Evolutionary conservation across 1,284 basidiomycete genomes (phyloP), one percentile per base, ranked within the genome.

Genomic region (Peniophora sp.): DNA sequence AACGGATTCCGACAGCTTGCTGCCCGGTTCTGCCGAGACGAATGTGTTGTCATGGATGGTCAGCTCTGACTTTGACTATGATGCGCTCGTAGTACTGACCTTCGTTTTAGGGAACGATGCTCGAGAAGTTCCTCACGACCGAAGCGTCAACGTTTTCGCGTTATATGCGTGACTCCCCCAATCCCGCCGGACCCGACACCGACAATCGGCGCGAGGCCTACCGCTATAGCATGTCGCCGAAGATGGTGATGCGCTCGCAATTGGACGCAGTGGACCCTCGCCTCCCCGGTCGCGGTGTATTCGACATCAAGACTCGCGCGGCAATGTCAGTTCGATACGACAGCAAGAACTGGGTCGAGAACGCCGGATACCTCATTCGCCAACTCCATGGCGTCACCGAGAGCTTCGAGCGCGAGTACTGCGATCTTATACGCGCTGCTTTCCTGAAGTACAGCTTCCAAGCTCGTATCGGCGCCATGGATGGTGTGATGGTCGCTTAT

Each of bases 381-480:
- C 70, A 68, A 9, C 70, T 81, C 32, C 72, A 77, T 10, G 93
- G 93, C 0, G 59, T 69, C 1, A 62, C 75, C 3, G 79, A 87
- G 59, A 92, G 89, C 58, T 94, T 92, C 57, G 93, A 97, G 66
- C 77, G 81, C 57, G 93, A 96, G 65, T 91, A 92, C 61, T 95
- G 90, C 62, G 96, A 99, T 61, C 79, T 99, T 53, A 85, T 95
- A 53, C 82, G 96, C 3, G 87, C 92, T 2, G 94, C 93, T 0
- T 96, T 98, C 71, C 75, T 99, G 52, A 98, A 98, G 71, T 99
- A 96, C 68, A 89, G 89, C 59, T 91, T 98, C 72, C 96, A 99
- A 75, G 95, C 81, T 0, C 84, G 96, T 3, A 98, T 99, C 56
- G 96, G 96, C 2, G 83, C 89, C 62, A 99, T 99, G 96, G 95